Percentiles rank a stretch among this genome's conserved stretches.
Conservation (phyloP, 225 moss, liverwort and hornwort genomes). For the Bryum argenteum region DNA sequence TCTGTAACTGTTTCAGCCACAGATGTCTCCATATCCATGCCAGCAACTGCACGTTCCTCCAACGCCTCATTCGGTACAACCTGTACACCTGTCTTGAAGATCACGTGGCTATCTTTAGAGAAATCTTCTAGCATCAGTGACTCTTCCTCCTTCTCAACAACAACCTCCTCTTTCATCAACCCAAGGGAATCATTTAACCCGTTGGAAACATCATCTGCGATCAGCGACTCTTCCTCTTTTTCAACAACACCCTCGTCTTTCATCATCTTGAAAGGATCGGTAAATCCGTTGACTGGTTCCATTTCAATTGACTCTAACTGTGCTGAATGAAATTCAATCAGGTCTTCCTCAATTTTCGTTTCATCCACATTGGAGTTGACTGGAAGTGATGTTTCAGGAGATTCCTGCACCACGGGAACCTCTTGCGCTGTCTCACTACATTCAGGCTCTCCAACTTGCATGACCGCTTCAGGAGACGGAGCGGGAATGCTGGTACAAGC, state of each 20-base stretch:
- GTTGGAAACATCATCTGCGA: conserved; percentile 1
- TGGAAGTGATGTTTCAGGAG: conserved; percentile 14
- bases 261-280: conserved; percentile 15
- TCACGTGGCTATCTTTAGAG: conserved; percentile 23
- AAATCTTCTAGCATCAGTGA: background rate
- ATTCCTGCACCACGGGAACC: conserved; percentile 1
- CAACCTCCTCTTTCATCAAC: conserved; percentile 21
- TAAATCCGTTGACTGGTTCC: conserved; percentile 9
- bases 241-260: conserved; percentile 19
- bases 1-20: background rate
- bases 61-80: conserved; percentile 7
- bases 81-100: conserved; percentile 23
- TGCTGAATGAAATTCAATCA: conserved; percentile 4
- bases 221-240: conserved; percentile 13
- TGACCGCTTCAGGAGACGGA: conserved; percentile 13
- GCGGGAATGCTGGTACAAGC: conserved; percentile 19
- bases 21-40: conserved; percentile 14
- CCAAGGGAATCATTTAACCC: conserved; percentile 12
- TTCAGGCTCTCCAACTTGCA: conserved; percentile 1
- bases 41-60: conserved; percentile 21
- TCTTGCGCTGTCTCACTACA: conserved; percentile 20
- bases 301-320: conserved; percentile 21
- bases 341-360: conserved; percentile 14
- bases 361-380: conserved; percentile 27
- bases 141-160: conserved; percentile 21